Evolutionary conservation across 129 eudicot species (phyloP).

Genomic region (Solidago caesia): DNA sequence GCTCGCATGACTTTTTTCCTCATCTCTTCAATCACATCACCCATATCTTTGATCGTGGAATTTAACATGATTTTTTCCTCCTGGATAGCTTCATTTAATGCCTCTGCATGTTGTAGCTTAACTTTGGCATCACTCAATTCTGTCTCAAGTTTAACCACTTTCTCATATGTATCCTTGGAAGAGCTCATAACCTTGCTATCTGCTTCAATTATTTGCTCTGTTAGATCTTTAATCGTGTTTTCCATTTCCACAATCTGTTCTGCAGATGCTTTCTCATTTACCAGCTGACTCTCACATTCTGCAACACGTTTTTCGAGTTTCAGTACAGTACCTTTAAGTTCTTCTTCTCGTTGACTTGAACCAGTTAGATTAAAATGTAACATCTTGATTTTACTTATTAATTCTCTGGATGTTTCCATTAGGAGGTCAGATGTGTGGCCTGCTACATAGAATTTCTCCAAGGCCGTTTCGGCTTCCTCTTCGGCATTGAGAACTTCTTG

Average conservation of each 20-base stretch:
- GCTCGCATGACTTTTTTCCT: constrained; percentile 53
- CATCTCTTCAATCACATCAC: constrained; percentile 56
- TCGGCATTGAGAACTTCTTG: constrained; percentile 47
- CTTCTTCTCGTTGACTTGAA: constrained; percentile 52
- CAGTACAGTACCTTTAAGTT: constrained; percentile 29
- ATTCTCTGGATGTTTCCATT: constrained; percentile 55
- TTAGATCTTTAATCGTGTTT: constrained; percentile 19
- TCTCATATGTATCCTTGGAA: constrained; percentile 40
- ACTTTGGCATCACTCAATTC: constrained; percentile 51
- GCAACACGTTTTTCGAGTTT: constrained; percentile 29
- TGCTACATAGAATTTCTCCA: constrained; percentile 60
- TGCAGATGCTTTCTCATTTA: constrained; percentile 30
- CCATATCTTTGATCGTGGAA: constrained; percentile 69
- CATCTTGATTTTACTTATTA: constrained; percentile 46
- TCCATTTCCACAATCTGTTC: constrained; percentile 35
- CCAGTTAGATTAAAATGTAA: constrained; percentile 51
- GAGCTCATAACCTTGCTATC: constrained; percentile 52
- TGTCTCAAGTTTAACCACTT: constrained; percentile 55
- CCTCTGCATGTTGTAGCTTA: constrained; percentile 56
- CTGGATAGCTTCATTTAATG: constrained; percentile 69
- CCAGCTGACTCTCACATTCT: constrained; percentile 30
- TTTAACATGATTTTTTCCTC: constrained; percentile 67
- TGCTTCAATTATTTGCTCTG: constrained; percentile 27
- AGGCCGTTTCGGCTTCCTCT: constrained; percentile 52
- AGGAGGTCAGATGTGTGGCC: constrained; percentile 64